Conservation (phyloP, 176 grass and related monocot genomes). For the Bromus sterilis region DNA sequence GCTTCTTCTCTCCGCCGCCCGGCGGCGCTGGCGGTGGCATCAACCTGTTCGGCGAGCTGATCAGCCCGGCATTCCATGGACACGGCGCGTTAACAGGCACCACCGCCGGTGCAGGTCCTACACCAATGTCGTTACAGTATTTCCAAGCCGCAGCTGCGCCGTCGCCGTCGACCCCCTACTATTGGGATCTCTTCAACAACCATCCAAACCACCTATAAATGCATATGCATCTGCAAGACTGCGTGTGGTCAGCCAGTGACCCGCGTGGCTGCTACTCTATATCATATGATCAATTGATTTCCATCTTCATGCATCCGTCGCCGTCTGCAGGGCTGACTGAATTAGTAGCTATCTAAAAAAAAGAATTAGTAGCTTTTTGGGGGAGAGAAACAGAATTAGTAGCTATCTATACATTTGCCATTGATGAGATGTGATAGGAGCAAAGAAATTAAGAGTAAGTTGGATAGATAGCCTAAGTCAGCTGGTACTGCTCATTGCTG, state of each 20-base stretch:
- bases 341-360: background rate
- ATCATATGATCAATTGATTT: background rate
- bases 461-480: background rate
- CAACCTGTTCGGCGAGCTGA: constrained; percentile 23
- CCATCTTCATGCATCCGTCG: background rate
- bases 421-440: background rate
- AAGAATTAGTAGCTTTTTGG: too few species aligned
- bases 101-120: background rate
- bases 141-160: background rate
- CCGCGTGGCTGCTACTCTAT: background rate
- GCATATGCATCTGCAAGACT: constrained; percentile 1
- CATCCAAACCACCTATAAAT: background rate
- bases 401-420: background rate
- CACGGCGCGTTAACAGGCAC: background rate
- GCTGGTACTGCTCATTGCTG: background rate
- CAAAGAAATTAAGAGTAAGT: background rate
- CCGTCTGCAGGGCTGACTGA: background rate
- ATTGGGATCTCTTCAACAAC: constrained; percentile 44
- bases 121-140: background rate
- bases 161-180: constrained; percentile 19
- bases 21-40: background rate
- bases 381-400: background rate
- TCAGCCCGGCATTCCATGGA: constrained; percentile 29
- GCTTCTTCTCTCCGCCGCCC: constrained; percentile 30
- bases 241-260: background rate